phyloP scores from a whole-genome alignment of 768 basidiomycete species.

The Fomitopsis pulvina region DNA sequence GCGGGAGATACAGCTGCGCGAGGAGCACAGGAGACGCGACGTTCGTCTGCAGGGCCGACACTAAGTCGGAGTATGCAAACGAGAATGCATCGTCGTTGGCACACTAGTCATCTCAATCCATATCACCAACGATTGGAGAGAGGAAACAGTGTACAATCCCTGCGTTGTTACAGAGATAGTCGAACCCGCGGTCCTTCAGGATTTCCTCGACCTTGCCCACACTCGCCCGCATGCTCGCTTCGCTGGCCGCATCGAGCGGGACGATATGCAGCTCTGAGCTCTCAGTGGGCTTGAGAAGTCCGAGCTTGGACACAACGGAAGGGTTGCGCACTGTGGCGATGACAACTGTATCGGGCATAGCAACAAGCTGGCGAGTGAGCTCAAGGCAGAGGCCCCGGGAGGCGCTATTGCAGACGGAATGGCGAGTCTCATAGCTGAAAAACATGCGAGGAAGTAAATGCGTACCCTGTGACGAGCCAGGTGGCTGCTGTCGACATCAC shows the following conservation, averaged over 20 bases:
- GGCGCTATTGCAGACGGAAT: constrained; percentile 11
- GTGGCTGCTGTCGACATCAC: background rate
- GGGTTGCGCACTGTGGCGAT: constrained; percentile 26
- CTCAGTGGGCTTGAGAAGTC: constrained; percentile 14
- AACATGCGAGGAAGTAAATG: background rate
- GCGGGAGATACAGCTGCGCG: constrained; percentile 24
- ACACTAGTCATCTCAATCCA: background rate
- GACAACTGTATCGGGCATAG: constrained; percentile 15
- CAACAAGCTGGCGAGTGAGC: constrained; percentile 19
- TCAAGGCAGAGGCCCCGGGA: constrained; percentile 27
- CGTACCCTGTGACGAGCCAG: constrained; percentile 21
- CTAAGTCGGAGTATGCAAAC: constrained; percentile 17
- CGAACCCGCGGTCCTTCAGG: constrained; percentile 24
- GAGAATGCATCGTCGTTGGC: constrained; percentile 22
- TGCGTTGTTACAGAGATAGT: constrained; percentile 35
- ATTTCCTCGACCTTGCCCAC: constrained; percentile 16
- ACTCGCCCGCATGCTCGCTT: constrained; percentile 21
- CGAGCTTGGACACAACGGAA: constrained; percentile 12
- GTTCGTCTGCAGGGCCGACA: constrained; percentile 22
- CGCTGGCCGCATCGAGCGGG: constrained; percentile 23
- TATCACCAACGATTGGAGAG: background rate
- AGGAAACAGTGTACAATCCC: constrained; percentile 19
- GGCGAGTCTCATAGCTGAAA: background rate
- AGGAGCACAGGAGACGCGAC: constrained; percentile 29
- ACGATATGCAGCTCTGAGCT: constrained; percentile 27